Evolutionary conservation across 2,329 filamentous ascomycete genomes (phyloP).

Genomic region (Reticulascus tulasneorum): DNA sequence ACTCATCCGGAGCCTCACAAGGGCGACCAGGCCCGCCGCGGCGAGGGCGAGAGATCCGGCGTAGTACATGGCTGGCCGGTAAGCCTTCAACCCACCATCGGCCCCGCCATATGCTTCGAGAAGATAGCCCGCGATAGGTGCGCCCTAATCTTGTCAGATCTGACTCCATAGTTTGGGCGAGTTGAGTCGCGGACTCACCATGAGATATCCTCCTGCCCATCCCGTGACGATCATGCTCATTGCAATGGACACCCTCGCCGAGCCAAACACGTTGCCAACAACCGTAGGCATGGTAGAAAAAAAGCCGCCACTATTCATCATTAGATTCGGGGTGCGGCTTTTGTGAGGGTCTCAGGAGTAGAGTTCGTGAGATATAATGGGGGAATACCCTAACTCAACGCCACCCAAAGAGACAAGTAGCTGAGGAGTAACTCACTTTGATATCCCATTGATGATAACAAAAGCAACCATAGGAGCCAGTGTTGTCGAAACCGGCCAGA

Average conservation of each 20-base stretch:
- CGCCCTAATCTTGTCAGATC: slow-evolving; percentile 30
- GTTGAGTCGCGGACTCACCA: slow-evolving; percentile 34
- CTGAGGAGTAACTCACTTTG: no score
- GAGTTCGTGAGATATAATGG: no score
- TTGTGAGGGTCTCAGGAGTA: no score
- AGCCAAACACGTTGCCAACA: slow-evolving; percentile 56
- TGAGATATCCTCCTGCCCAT: slow-evolving; percentile 58
- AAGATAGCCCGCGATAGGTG: slow-evolving; percentile 58
- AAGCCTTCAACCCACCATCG: slow-evolving; percentile 45
- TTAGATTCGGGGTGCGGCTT: no score
- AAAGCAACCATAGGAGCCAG: slow-evolving; percentile 53
- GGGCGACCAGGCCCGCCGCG: slow-evolving; percentile 36
- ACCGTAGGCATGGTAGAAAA: slow-evolving; percentile 62
- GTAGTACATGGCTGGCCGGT: slow-evolving; percentile 59
- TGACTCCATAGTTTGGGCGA: neutral
- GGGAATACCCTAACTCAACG: no score
- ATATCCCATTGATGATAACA: slow-evolving; percentile 54
- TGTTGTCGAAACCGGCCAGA: slow-evolving; percentile 57
- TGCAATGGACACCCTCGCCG: slow-evolving; percentile 47
- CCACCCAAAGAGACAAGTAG: no score
- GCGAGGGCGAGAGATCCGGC: slow-evolving; percentile 49
- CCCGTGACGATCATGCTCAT: slow-evolving; percentile 61
- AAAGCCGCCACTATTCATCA: slow-evolving; percentile 60
- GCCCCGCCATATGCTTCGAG: slow-evolving; percentile 51
- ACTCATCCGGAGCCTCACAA: slow-evolving; percentile 40